Base-by-base conservation (phyloP, 1,284 basidiomycete species). In the Quambalaria eucalypti region DNA sequence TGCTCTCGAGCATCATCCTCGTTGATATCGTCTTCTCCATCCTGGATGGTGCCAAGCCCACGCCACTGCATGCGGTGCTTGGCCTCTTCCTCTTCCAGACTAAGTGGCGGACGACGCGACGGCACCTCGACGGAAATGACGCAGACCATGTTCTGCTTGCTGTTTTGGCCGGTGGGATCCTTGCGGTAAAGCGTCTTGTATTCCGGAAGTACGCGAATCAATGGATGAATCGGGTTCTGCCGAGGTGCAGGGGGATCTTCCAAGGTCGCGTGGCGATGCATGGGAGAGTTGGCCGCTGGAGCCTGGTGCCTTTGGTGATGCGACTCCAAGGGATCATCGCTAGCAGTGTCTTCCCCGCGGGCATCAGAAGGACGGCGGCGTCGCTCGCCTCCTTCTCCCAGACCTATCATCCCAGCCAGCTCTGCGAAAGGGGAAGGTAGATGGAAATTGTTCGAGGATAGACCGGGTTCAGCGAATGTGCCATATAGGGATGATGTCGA, bases 61-160 rank as follows among this genome's bases (percentile, higher is more conserved):
- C 25, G 19, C 42, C 42, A 46, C 4, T 46, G 42, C 42, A 26
- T 40, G 19, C 30, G 26, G 38, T 36, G 31, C 26, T 38, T 23
- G 2, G 28, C 36, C 25, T 51, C 50, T 29, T 54, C n/a, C 19
- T 54, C 53, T 23, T 23, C 38, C 19, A 38, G 49, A 4, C 36
- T 28, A 10, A 31, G 48, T 83, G 85, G 36, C 84, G 81, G 80
- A 56, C 87, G 80, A 74, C 88, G 83, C 57, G 83, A 82, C 2
- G 90, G 88, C 0, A 95, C 82, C 76, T 92, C 88, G 69, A 96
- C 84, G 58, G 90, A 81, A 56, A 96, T 84, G 68, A 95, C 87
- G 68, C 89, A 92, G 12, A 90, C 91, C 60, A 95, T 79, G 1
- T 87, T 85, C 48, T 82, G 74, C 66, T 91, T 89, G 56, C 78